Evolutionary conservation across 129 eudicot genomes (phyloP).

Genomic region (Saussurea involucrata): DNA sequence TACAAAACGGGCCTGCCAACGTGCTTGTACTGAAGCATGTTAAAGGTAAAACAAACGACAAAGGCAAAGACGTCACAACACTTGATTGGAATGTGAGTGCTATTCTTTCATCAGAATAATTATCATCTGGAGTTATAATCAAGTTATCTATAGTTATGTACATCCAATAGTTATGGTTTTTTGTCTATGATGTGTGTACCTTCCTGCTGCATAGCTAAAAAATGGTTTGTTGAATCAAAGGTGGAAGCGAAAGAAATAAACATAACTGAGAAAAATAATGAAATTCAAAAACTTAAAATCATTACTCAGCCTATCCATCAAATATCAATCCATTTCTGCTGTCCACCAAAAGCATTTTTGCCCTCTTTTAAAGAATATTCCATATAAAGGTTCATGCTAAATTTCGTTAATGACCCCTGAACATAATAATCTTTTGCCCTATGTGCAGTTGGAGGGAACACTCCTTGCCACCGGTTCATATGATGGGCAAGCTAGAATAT

Average conservation of each 20-base stretch:
- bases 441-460: constrained; percentile 53
- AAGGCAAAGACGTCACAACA: constrained; percentile 36
- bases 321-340: background rate
- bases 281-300: background rate
- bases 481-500: constrained; percentile 63
- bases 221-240: background rate
- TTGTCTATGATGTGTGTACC: background rate
- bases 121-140: constrained; percentile 2
- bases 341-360: background rate
- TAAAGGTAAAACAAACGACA: constrained; percentile 28
- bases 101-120: background rate
- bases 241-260: background rate
- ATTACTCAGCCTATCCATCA: background rate
- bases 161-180: background rate
- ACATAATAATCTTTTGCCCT: background rate
- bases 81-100: constrained; percentile 69
- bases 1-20: constrained; percentile 10
- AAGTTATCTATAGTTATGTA: background rate
- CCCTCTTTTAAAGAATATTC: background rate
- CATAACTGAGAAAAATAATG: background rate
- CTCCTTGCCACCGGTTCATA: constrained; percentile 61
- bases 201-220: background rate
- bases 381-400: background rate
- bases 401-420: background rate
- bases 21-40: constrained; percentile 42